A percentile compares a stretch with the other conserved stretches of the same genome.
Evolutionary conservation across 805 yeast genomes (phyloP).

Genomic region (Spathaspora passalidarum): DNA sequence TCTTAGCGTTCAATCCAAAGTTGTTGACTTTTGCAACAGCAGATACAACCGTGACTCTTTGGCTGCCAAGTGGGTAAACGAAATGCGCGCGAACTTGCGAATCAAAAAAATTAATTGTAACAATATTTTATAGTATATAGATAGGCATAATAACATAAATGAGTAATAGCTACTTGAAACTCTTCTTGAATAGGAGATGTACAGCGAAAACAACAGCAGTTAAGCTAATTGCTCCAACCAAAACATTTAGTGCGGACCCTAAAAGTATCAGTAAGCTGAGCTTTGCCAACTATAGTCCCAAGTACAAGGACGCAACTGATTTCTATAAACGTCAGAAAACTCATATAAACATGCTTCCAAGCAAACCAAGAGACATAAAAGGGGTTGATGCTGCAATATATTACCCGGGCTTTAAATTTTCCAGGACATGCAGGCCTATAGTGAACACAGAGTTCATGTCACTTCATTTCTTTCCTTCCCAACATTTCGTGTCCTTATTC

Average conservation of each 20-base stretch:
- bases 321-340: slow-evolving; percentile 6
- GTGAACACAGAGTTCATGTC: slow-evolving; percentile 19
- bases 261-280: no score
- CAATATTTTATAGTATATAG: not conserved
- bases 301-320: slow-evolving; percentile 5
- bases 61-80: slow-evolving; percentile 26
- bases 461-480: slow-evolving; percentile 27
- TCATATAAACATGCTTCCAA: slow-evolving; percentile 21
- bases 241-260: not conserved
- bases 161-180: not conserved
- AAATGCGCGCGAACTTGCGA: not conserved
- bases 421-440: slow-evolving; percentile 12
- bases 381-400: slow-evolving; percentile 29
- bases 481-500: slow-evolving; percentile 23
- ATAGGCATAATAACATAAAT: not conserved
- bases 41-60: slow-evolving; percentile 41
- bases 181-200: not conserved
- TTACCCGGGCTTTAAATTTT: slow-evolving; percentile 9
- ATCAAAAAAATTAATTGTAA: not conserved
- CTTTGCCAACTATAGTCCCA: not conserved
- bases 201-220: no score
- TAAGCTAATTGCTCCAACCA: not conserved
- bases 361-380: slow-evolving; percentile 28
- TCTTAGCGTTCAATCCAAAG: slow-evolving; percentile 60
- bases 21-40: slow-evolving; percentile 62